Evolutionary conservation across 1,284 basidiomycete genomes (phyloP), one percentile per base, ranked within the genome.

Genomic region (Marasmius fiardii): DNA sequence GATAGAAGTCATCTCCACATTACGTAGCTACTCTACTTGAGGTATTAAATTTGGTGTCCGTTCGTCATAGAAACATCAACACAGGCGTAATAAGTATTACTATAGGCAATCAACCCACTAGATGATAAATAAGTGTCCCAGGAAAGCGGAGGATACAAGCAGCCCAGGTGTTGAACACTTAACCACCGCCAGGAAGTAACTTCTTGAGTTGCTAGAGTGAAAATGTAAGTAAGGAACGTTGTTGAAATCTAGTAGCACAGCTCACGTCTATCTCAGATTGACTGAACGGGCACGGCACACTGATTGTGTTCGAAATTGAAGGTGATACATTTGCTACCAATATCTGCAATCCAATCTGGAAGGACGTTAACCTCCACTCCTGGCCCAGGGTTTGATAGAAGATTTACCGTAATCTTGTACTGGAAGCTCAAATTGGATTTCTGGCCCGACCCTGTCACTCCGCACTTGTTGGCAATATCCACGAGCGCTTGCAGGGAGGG

Each of bases 381-480:
- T 16, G 11, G 6, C 1, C 6, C 5, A 24, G 14, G 3, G 37
- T 23, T 51, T 43, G 21, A 33, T 28, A 31, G 21, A 47, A 68
- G n/a, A 23, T 64, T 61, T 51, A 86, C 88, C 57, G 76, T 85
- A 37, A 92, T 81, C 58, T 83, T 83, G 65, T 93, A 93, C 50
- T 86, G 68, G 39, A 95, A 77, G 1, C 72, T 78, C 54, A 95
- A 78, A 53, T 90, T 74, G 14, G 66, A 65, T 66, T 74, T 71
- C 16, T 69, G 56, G n/a, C 72, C 70, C 5, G 79, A 77, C n/a
- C n/a, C n/a, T 3, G 65, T 64, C 48, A 83, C 67, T 45, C 88
- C 88, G 68, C 94, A 96, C 67, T 87, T 90, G 12, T 64, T 67
- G 26, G 78, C 77, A 26, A 92, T 66, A 67, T 93, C 90, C 7